phyloP scores from a whole-genome alignment of 2,329 filamentous ascomycete genomes.

The Ceratocystis eucalypticola region DNA sequence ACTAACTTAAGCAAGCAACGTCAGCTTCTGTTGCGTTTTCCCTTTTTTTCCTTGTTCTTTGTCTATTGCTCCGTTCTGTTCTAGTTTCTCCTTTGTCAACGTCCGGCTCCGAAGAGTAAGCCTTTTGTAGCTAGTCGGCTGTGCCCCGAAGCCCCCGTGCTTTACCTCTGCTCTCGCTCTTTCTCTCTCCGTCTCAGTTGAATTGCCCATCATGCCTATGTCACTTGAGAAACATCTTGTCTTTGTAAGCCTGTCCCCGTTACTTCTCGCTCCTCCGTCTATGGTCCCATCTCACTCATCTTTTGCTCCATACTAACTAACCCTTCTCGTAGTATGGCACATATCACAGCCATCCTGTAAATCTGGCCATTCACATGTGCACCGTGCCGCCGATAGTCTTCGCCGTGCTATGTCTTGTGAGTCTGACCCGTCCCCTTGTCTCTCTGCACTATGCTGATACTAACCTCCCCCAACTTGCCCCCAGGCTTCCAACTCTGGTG shows the following conservation, averaged over 20 bases:
- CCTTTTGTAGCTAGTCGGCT: background rate
- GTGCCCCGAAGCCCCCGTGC: background rate
- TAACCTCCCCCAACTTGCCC: background rate
- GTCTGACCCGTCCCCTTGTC: background rate
- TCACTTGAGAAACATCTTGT: constrained; percentile 70
- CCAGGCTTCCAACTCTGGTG: constrained; percentile 49
- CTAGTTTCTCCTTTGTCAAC: background rate
- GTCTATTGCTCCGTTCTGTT: background rate
- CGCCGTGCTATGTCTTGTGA: constrained; percentile 57
- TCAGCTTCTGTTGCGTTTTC: background rate
- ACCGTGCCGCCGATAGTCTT: constrained; percentile 67
- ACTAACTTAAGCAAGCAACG: too few relatives aligned
- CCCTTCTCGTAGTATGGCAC: constrained; percentile 53
- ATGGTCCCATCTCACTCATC: background rate
- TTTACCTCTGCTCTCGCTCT: too few relatives aligned
- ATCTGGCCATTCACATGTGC: constrained; percentile 64
- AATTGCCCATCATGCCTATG: constrained; percentile 42
- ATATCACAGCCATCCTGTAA: constrained; percentile 67
- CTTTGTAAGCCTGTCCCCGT: constrained; percentile 48
- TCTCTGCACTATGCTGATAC: background rate
- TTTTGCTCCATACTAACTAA: background rate
- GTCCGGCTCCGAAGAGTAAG: too few relatives aligned
- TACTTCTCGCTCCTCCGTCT: background rate
- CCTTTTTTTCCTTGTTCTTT: background rate
- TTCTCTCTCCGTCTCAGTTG: background rate